Evolutionary conservation across 139 green algal species (phyloP).

Genomic region (Mychonastes homosphaera): DNA sequence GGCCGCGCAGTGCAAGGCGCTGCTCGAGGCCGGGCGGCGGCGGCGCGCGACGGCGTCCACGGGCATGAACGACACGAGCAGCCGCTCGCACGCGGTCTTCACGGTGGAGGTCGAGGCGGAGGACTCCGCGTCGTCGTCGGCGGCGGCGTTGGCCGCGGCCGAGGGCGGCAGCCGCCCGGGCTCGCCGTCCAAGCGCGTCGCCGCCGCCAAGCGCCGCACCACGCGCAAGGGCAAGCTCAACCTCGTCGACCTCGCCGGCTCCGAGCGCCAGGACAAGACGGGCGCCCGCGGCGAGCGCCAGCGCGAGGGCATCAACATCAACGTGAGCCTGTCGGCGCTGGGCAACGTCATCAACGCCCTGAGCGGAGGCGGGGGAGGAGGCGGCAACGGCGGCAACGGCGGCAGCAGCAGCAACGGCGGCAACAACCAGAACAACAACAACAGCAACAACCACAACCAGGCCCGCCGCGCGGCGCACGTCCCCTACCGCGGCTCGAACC

Average conservation of each 20-base stretch:
- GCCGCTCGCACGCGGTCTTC: slow-evolving; percentile 77
- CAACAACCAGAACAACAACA: no score
- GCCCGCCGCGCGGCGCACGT: slow-evolving; percentile 60
- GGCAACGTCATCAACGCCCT: slow-evolving; percentile 67
- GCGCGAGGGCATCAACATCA: slow-evolving; percentile 69
- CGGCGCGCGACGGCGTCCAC: slow-evolving; percentile 66
- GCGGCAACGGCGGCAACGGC: slow-evolving; percentile 42
- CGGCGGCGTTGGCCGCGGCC: neutral
- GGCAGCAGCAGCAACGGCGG: slow-evolving; percentile 75
- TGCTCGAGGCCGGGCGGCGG: slow-evolving; percentile 60
- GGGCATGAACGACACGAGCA: slow-evolving; percentile 84
- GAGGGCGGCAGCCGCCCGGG: neutral
- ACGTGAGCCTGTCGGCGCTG: slow-evolving; percentile 44
- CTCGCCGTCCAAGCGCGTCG: neutral
- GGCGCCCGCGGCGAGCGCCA: slow-evolving; percentile 39
- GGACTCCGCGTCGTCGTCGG: slow-evolving; percentile 19
- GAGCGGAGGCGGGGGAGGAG: neutral
- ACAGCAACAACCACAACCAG: no score
- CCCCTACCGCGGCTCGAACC: slow-evolving; percentile 70
- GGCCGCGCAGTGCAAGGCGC: neutral
- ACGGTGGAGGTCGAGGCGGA: slow-evolving; percentile 59
- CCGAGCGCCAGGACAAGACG: slow-evolving; percentile 59
- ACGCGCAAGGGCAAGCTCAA: slow-evolving; percentile 69
- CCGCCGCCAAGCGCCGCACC: neutral
- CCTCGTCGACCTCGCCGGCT: slow-evolving; percentile 82